phyloP scores from a whole-genome alignment of 495 filamentous ascomycete genomes.

The Rostrohypoxylon terebratum region DNA sequence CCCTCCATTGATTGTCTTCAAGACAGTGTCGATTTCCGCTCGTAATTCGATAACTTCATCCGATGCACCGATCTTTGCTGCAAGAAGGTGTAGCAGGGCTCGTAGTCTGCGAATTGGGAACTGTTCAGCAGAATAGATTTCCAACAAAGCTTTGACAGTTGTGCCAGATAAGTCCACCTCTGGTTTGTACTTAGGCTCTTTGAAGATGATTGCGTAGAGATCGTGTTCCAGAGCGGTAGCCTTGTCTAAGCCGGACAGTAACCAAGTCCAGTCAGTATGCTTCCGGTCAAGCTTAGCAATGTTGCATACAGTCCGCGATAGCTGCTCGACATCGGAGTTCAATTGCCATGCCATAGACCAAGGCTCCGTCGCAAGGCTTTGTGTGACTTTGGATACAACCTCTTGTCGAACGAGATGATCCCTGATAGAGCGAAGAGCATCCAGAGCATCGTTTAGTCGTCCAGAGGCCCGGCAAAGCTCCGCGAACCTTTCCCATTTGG shows the following conservation, averaged over 20 bases:
- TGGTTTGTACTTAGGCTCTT: slow-evolving; percentile 42
- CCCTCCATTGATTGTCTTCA: slow-evolving; percentile 46
- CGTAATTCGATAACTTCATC: slow-evolving; percentile 49
- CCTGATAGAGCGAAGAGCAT: slow-evolving; percentile 56
- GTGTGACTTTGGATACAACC: slow-evolving; percentile 55
- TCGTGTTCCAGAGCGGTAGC: slow-evolving; percentile 64
- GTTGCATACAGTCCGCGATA: slow-evolving; percentile 60
- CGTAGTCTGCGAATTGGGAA: slow-evolving; percentile 60
- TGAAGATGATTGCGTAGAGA: slow-evolving; percentile 55
- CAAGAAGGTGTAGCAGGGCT: slow-evolving; percentile 54
- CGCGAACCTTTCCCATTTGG: slow-evolving; percentile 64
- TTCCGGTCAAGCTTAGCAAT: slow-evolving; percentile 61
- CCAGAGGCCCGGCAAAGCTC: slow-evolving; percentile 56
- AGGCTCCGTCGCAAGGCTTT: slow-evolving; percentile 50
- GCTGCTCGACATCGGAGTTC: slow-evolving; percentile 52
- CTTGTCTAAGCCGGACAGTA: slow-evolving; percentile 57
- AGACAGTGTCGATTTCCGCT: slow-evolving; percentile 54
- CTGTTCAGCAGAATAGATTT: slow-evolving; percentile 56
- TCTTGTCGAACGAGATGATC: slow-evolving; percentile 60
- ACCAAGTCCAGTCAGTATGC: slow-evolving; percentile 58
- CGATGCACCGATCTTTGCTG: slow-evolving; percentile 51
- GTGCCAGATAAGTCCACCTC: slow-evolving; percentile 52
- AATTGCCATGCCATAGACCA: slow-evolving; percentile 53
- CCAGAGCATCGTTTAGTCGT: slow-evolving; percentile 57
- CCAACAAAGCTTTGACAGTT: slow-evolving; percentile 53